Evolutionary conservation across 495 filamentous ascomycete genomes (phyloP).

Genomic region (Xanthoparmelia taractica): DNA sequence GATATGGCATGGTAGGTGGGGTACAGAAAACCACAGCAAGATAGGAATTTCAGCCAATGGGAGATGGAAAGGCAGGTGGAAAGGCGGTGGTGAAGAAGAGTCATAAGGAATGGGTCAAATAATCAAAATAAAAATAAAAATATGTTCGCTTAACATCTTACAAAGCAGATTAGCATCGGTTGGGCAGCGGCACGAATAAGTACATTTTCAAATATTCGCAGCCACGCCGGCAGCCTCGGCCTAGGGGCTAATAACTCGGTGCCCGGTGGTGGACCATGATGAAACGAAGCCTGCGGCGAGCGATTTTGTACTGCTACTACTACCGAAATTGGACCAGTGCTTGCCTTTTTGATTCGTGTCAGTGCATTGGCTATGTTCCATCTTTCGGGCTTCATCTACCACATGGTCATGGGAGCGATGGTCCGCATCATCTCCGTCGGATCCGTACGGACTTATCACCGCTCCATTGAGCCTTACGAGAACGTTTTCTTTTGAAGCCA

Average conservation of each 20-base stretch:
- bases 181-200: background rate
- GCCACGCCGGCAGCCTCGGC: conserved; percentile 11
- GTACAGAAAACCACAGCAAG: background rate
- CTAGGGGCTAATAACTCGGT: background rate
- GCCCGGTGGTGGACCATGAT: background rate
- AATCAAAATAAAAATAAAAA: too few relatives aligned
- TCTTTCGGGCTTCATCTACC: background rate
- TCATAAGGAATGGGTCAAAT: too few relatives aligned
- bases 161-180: background rate
- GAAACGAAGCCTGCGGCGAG: conserved; percentile 8
- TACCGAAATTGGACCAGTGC: conserved; percentile 6
- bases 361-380: background rate
- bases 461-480: background rate
- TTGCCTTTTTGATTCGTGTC: conserved; percentile 5
- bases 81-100: background rate
- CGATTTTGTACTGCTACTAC: background rate
- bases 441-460: conserved; percentile 5
- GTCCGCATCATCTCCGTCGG: conserved; percentile 19
- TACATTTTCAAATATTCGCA: background rate
- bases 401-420: background rate
- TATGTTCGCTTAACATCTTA: conserved; percentile 3
- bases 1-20: background rate
- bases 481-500: background rate
- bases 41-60: background rate
- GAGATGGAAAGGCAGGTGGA: background rate